phyloP scores from a whole-genome alignment of 805 yeast species.

The Saccharomyces cerevisiae region DNA sequence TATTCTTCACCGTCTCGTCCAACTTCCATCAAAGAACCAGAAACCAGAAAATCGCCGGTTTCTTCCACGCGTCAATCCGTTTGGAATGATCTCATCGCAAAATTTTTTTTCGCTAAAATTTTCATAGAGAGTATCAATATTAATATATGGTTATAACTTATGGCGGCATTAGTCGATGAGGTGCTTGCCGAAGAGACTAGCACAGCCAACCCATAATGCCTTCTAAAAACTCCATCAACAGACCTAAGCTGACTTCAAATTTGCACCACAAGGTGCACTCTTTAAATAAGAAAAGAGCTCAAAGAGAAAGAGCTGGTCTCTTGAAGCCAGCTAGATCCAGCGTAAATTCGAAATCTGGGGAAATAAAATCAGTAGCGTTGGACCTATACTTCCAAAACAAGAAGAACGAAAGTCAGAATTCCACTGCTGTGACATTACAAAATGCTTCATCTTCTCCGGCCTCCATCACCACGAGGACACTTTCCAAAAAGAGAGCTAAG shows the following conservation, averaged over 20 bases:
- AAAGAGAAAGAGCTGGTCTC: constrained; percentile 38
- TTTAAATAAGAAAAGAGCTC: constrained; percentile 48
- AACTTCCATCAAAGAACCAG: not conserved
- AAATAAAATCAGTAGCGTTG: constrained; percentile 34
- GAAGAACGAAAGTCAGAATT: not conserved
- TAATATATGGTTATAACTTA: not conserved
- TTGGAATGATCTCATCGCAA: not conserved
- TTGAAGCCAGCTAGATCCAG: constrained; percentile 42
- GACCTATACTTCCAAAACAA: constrained; percentile 33
- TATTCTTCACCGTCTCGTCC: not conserved
- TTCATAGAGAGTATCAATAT: not conserved
- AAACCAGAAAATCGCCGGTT: not conserved
- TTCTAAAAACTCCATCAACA: constrained; percentile 71
- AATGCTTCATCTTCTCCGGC: constrained; percentile 7
- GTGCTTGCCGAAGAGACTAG: not conserved
- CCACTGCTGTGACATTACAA: constrained; percentile 10
- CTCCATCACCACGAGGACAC: constrained; percentile 44
- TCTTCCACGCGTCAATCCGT: not conserved
- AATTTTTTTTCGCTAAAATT: constrained; percentile 1
- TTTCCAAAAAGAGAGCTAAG: constrained; percentile 70
- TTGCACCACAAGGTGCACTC: constrained; percentile 43
- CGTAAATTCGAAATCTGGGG: constrained; percentile 35
- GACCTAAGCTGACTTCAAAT: constrained; percentile 55
- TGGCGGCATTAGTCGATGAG: not conserved
- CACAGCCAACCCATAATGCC: constrained; percentile 45